Conservation (phyloP, 768 basidiomycete species). For the Termitomyces heimii region DNA sequence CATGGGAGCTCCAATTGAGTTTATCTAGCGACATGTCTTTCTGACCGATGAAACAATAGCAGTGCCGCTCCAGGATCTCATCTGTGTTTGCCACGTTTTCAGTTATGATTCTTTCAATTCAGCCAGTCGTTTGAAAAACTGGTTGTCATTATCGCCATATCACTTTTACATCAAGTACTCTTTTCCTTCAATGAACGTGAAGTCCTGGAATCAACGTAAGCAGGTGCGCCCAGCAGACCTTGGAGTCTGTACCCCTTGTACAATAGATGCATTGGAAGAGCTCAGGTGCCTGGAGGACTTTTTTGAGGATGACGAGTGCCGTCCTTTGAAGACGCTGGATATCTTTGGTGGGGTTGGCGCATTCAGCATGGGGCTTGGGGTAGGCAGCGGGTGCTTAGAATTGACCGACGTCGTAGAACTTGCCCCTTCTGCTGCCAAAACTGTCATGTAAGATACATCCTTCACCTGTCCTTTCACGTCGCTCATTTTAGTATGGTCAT, state of each 20-base stretch:
- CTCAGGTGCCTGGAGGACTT: conserved; percentile 27
- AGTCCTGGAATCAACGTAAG: conserved; percentile 30
- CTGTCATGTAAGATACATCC: conserved; percentile 42
- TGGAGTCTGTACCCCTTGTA: conserved; percentile 43
- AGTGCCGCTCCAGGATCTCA: conserved; percentile 30
- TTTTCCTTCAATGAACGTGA: conserved; percentile 36
- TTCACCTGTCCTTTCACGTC: background rate
- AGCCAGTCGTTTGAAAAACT: conserved; percentile 25
- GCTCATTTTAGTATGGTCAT: conserved; percentile 1
- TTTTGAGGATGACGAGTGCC: conserved; percentile 17
- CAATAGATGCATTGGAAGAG: conserved; percentile 17
- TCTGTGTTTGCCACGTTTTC: conserved; percentile 45
- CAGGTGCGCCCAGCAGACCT: conserved; percentile 29
- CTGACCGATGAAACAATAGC: conserved; percentile 40
- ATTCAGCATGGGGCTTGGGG: conserved; percentile 53
- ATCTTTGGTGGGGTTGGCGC: conserved; percentile 54
- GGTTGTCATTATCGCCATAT: conserved; percentile 46
- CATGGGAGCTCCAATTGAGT: background rate
- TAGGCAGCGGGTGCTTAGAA: conserved; percentile 45
- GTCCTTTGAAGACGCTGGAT: conserved; percentile 32
- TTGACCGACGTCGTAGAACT: conserved; percentile 68
- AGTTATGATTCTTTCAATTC: conserved; percentile 19
- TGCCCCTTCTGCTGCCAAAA: conserved; percentile 66
- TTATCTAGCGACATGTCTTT: conserved; percentile 52
- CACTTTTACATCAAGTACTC: conserved; percentile 54